phyloP scores from a whole-genome alignment of 805 yeast species.

The Jamesozyma jinghongensis region DNA sequence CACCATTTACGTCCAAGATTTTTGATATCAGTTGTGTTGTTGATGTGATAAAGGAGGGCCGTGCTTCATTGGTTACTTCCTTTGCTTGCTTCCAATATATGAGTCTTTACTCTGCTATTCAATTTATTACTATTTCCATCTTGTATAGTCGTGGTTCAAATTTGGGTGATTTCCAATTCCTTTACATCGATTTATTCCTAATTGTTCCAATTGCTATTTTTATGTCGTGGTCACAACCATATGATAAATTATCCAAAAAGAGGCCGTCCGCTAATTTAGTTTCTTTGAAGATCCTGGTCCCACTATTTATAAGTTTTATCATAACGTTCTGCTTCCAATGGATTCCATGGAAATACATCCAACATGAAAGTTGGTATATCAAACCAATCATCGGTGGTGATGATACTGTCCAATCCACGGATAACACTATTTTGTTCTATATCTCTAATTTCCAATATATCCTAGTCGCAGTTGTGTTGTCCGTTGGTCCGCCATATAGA shows the following conservation, averaged over 20 bases:
- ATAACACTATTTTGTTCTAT: slow-evolving; percentile 77
- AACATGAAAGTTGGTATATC: slow-evolving; percentile 61
- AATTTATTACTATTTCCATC: slow-evolving; percentile 78
- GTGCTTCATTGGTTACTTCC: slow-evolving; percentile 90
- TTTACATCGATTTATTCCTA: slow-evolving; percentile 84
- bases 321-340: slow-evolving; percentile 59
- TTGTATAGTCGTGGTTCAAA: slow-evolving; percentile 84
- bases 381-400: slow-evolving; percentile 76
- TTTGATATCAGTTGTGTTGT: slow-evolving; percentile 91
- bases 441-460: slow-evolving; percentile 86
- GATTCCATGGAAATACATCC: slow-evolving; percentile 52
- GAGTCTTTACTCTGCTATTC: slow-evolving; percentile 96
- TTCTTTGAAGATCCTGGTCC: slow-evolving; percentile 77
- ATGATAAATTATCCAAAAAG: slow-evolving; percentile 45
- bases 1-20: slow-evolving; percentile 86
- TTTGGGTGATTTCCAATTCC: slow-evolving; percentile 91
- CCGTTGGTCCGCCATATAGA: slow-evolving; percentile 91
- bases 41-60: slow-evolving; percentile 86
- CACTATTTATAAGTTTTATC: slow-evolving; percentile 69
- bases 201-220: slow-evolving; percentile 92
- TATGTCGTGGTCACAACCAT: slow-evolving; percentile 96
- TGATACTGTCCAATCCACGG: slow-evolving; percentile 74
- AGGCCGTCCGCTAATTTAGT: slow-evolving; percentile 93
- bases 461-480: slow-evolving; percentile 68
- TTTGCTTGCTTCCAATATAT: slow-evolving; percentile 96